phyloP scores from a whole-genome alignment of 805 yeast species.

The Starmera dryadoides region DNA sequence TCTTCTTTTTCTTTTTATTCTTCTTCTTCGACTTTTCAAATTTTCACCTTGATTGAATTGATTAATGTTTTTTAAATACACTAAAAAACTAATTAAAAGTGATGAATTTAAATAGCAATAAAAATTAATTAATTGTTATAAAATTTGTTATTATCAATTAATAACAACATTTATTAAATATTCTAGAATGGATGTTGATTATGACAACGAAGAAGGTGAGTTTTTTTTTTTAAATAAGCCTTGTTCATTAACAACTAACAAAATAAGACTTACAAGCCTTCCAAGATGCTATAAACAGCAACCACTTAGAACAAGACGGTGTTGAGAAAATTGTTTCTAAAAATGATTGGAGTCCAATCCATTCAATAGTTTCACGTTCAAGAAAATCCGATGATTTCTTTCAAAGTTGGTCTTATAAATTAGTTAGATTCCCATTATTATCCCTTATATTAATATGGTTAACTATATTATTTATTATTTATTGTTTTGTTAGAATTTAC shows the following conservation, averaged over 20 bases:
- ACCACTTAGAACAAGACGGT: slow-evolving; percentile 10
- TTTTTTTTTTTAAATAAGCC: slow-evolving; percentile 21
- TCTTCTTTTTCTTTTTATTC: too few relatives aligned
- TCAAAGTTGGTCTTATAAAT: slow-evolving; percentile 33
- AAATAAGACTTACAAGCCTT: slow-evolving; percentile 29
- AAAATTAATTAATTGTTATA: too few relatives aligned
- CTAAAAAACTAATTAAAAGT: too few relatives aligned
- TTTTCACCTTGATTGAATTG: too few relatives aligned
- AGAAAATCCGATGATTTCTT: slow-evolving; percentile 17
- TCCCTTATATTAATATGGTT: slow-evolving; percentile 49
- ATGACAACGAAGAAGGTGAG: slow-evolving; percentile 21
- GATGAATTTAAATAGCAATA: too few relatives aligned
- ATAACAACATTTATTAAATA: not conserved
- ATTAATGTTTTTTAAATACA: too few relatives aligned
- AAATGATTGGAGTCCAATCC: slow-evolving; percentile 41
- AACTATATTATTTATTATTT: slow-evolving; percentile 36
- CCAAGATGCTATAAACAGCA: slow-evolving; percentile 28
- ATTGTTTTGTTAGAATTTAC: slow-evolving; percentile 46
- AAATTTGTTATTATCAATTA: too few relatives aligned
- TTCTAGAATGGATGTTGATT: slow-evolving; percentile 18
- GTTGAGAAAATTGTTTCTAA: slow-evolving; percentile 32
- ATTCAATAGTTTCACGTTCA: slow-evolving; percentile 7
- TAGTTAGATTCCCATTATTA: slow-evolving; percentile 64
- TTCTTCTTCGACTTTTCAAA: too few relatives aligned
- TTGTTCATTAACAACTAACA: too few relatives aligned